These are phyloP conservation scores for Colletotrichum sp. DNA, from an alignment of 2,329 filamentous ascomycete species.

Conservation along the genomic window DNA sequence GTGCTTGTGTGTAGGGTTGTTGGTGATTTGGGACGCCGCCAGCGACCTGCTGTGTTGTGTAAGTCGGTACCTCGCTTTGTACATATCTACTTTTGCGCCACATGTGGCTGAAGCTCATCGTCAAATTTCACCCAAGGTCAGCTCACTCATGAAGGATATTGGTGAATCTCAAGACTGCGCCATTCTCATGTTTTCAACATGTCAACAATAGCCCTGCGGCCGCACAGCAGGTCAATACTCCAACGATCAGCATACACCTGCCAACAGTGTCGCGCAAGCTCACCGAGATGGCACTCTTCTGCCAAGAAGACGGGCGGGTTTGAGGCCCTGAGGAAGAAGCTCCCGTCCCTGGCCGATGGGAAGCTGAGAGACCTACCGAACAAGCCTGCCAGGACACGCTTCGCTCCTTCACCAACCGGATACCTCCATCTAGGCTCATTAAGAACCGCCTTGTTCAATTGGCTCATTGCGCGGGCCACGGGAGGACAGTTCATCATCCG, in stretches of 20 bases:
- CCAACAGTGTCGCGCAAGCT: neutral
- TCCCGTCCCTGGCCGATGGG: slow-evolving; percentile 14
- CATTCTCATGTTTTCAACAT: slow-evolving; percentile 2
- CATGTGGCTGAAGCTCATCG: slow-evolving; percentile 20
- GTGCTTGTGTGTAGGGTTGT: neutral
- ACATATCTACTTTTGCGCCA: slow-evolving; percentile 1
- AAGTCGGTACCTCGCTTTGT: slow-evolving; percentile 1
- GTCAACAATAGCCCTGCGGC: slow-evolving; percentile 8
- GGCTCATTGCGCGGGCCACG: slow-evolving; percentile 85
- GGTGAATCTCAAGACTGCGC: neutral
- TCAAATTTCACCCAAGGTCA: slow-evolving; percentile 16
- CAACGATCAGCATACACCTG: neutral
- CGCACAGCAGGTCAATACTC: neutral
- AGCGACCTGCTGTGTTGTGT: neutral
- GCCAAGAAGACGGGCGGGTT: slow-evolving; percentile 12
- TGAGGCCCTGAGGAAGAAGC: slow-evolving; percentile 20
- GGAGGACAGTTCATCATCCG: slow-evolving; percentile 89
- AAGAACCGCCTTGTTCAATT: slow-evolving; percentile 94
- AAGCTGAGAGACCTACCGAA: slow-evolving; percentile 45
- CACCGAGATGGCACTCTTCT: slow-evolving; percentile 14
- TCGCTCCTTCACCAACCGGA: slow-evolving; percentile 94
- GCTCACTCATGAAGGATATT: neutral
- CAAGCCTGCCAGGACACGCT: slow-evolving; percentile 67
- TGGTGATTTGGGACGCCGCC: neutral
- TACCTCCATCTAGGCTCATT: slow-evolving; percentile 92